Percentiles rank a stretch among this genome's conserved stretches.
Conservation (phyloP, 2,329 filamentous ascomycete species). For the Dryadomyces quercivorus region DNA sequence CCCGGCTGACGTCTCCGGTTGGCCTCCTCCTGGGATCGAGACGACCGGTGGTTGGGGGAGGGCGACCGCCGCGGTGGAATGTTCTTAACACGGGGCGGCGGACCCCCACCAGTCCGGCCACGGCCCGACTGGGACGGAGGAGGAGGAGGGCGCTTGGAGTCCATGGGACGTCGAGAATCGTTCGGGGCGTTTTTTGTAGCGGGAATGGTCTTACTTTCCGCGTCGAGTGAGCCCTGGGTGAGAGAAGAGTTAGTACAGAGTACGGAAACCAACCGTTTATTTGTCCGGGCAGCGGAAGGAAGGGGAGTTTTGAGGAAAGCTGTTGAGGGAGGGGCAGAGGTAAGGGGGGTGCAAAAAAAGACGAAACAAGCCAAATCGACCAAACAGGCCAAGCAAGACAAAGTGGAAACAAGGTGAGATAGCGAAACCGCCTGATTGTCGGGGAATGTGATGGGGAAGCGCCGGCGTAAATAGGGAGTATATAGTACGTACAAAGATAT, state of each 20-base stretch:
- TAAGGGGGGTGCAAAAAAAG: neutral
- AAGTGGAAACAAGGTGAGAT: neutral
- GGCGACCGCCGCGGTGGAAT: conserved; percentile 32
- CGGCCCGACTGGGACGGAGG: conserved; percentile 14
- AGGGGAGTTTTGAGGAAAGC: too few relatives aligned
- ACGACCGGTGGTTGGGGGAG: conserved; percentile 40
- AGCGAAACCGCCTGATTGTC: neutral
- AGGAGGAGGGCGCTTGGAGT: conserved; percentile 2
- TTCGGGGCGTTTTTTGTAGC: neutral
- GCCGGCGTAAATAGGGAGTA: neutral
- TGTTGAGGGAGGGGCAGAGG: neutral
- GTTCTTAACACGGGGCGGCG: conserved; percentile 33
- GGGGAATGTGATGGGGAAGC: neutral
- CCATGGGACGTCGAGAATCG: neutral
- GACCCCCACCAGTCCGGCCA: conserved; percentile 26
- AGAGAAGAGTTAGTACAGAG: neutral
- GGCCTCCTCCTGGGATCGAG: conserved; percentile 56
- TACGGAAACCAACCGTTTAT: neutral
- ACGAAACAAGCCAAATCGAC: neutral
- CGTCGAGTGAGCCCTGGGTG: conserved; percentile 56
- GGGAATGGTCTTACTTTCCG: conserved; percentile 42
- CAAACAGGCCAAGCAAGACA: neutral
- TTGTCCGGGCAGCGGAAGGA: too few relatives aligned
- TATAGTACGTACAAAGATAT: conserved; percentile 59
- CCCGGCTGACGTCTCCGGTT: conserved; percentile 31